A percentile compares a stretch with the other conserved stretches of the same genome.
phyloP scores from a whole-genome alignment of 108 stramenopile genomes.

The Pelagomonas calceolata region DNA sequence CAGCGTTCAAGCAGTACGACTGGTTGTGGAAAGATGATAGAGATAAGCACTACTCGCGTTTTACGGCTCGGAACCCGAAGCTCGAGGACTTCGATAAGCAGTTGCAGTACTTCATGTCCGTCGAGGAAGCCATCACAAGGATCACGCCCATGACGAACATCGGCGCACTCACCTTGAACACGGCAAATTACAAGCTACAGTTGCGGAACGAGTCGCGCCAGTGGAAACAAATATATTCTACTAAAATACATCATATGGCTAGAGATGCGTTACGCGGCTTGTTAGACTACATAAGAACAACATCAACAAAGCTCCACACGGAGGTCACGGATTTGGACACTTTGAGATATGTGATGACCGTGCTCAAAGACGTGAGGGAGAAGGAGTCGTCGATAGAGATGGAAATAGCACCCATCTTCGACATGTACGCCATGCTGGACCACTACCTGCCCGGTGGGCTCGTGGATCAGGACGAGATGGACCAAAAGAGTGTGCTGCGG shows the following conservation, averaged over 20 bases:
- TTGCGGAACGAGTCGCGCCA: conserved; percentile 36
- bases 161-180: conserved; percentile 43
- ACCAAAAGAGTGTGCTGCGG: conserved; percentile 38
- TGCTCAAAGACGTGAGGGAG: conserved; percentile 47
- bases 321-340: conserved; percentile 45
- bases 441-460: conserved; percentile 41
- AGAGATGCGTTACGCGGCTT: conserved; percentile 34
- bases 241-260: conserved; percentile 44
- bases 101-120: conserved; percentile 29
- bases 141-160: conserved; percentile 40
- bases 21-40: conserved; percentile 61
- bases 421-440: conserved; percentile 54
- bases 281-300: conserved; percentile 39
- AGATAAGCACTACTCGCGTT: conserved; percentile 32
- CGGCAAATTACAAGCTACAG: conserved; percentile 46
- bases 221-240: conserved; percentile 49
- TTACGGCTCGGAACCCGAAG: conserved; percentile 26
- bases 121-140: conserved; percentile 34
- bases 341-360: conserved; percentile 41
- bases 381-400: conserved; percentile 44
- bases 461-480: conserved; percentile 42
- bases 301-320: conserved; percentile 25
- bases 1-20: conserved; percentile 38
- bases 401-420: conserved; percentile 47
- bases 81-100: conserved; percentile 41